Conservation (phyloP, 306 rosid genomes). For the Prosopis cineraria region DNA sequence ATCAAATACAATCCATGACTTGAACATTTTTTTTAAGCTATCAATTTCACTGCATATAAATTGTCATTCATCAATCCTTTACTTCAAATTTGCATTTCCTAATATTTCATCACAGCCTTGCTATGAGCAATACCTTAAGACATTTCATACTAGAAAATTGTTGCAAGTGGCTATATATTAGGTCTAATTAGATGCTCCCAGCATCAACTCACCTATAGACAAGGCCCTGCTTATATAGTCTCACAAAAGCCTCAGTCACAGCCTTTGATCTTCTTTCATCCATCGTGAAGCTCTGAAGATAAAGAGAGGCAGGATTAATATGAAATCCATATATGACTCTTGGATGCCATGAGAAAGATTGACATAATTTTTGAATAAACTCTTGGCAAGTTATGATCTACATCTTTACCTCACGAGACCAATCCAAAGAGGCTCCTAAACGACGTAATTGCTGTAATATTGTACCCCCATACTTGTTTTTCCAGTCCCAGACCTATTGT, state of each 20-base stretch:
- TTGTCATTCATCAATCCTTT: background rate
- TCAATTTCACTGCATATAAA: background rate
- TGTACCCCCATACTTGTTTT: slow-evolving; percentile 78
- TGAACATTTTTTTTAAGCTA: background rate
- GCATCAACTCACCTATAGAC: slow-evolving; percentile 71
- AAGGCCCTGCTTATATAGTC: slow-evolving; percentile 73
- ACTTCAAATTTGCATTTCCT: background rate
- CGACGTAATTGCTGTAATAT: slow-evolving; percentile 82
- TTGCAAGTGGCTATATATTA: background rate
- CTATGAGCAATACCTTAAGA: background rate
- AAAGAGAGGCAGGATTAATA: slow-evolving; percentile 19
- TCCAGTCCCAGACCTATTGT: slow-evolving; percentile 95
- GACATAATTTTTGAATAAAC: background rate
- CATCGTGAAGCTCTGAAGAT: slow-evolving; percentile 89
- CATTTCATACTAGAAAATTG: background rate
- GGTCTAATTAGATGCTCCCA: background rate
- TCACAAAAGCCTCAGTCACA: slow-evolving; percentile 92
- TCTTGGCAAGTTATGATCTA: slow-evolving; percentile 3
- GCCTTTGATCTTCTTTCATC: slow-evolving; percentile 84
- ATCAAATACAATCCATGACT: background rate
- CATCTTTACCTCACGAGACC: slow-evolving; percentile 90
- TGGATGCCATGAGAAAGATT: slow-evolving; percentile 20
- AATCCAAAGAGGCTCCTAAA: slow-evolving; percentile 94
- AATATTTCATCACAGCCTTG: background rate
- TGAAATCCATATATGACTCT: background rate